phyloP scores from a whole-genome alignment of 2,329 filamentous ascomycete species.

The Acephala macrosclerotiorum region DNA sequence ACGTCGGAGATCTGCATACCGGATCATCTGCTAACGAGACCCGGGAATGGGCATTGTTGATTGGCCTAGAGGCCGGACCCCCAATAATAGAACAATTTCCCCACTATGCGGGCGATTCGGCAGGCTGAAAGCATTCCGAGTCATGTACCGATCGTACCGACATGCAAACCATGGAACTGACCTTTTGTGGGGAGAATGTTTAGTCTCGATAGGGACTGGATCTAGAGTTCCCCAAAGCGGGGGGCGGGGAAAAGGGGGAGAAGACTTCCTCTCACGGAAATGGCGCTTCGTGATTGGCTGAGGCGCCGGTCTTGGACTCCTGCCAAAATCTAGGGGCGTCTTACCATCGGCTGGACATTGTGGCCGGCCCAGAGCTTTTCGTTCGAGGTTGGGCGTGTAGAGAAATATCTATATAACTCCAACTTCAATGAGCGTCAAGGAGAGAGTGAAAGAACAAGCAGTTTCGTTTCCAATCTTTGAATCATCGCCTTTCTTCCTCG shows the following conservation, averaged over 20 bases:
- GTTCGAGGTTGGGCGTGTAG: not conserved
- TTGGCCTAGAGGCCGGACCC: constrained; percentile 13
- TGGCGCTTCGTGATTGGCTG: not conserved
- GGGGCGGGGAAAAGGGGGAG: not conserved
- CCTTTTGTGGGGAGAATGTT: constrained; percentile 1
- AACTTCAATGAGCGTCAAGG: not conserved
- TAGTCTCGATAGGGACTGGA: not conserved
- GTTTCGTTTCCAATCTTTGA: not conserved
- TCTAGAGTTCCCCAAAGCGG: not conserved
- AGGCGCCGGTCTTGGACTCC: not conserved
- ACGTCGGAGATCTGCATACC: not conserved
- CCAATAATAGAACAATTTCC: not conserved
- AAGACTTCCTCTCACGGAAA: not conserved
- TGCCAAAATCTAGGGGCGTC: not conserved
- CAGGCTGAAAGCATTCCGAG: not conserved
- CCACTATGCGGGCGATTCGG: not conserved
- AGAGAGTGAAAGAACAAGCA: not conserved
- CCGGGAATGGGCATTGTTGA: constrained; percentile 17
- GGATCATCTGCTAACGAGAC: not conserved
- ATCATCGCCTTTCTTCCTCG: not conserved
- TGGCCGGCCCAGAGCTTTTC: not conserved
- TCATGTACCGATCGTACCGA: not conserved
- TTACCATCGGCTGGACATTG: not conserved
- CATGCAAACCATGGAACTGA: not conserved
- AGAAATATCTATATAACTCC: not conserved